phyloP scores from a whole-genome alignment of 2,329 filamentous ascomycete species.

The Scedosporium apiospermum region DNA sequence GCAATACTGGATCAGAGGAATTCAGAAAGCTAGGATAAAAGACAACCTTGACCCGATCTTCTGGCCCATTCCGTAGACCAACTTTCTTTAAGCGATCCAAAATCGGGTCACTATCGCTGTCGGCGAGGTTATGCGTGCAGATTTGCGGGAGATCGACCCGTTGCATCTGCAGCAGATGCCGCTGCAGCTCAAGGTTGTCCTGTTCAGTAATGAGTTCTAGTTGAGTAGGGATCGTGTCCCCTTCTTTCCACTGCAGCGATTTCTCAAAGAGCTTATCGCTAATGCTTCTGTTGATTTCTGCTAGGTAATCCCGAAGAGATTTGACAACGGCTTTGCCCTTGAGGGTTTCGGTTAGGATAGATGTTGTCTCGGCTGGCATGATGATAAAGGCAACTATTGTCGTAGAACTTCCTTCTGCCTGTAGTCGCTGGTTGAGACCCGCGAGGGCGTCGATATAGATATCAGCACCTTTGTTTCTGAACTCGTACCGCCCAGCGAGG shows the following conservation, averaged over 20 bases:
- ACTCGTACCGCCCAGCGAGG: slow-evolving; percentile 94
- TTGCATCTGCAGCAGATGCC: slow-evolving; percentile 95
- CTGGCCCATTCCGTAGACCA: slow-evolving; percentile 92
- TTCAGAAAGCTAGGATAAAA: slow-evolving; percentile 98
- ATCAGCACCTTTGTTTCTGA: slow-evolving; percentile 95
- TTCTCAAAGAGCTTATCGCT: slow-evolving; percentile 92
- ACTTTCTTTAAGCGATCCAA: slow-evolving; percentile 93
- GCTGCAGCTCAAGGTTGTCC: slow-evolving; percentile 85
- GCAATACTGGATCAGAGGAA: slow-evolving; percentile 88
- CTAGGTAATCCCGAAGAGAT: slow-evolving; percentile 83
- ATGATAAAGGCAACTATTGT: slow-evolving; percentile 87
- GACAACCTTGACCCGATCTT: slow-evolving; percentile 91
- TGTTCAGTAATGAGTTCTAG: slow-evolving; percentile 90
- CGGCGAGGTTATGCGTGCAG: slow-evolving; percentile 98
- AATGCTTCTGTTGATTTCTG: slow-evolving; percentile 85
- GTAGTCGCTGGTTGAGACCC: slow-evolving; percentile 86
- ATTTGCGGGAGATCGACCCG: slow-evolving; percentile 82
- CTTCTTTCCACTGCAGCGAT: slow-evolving; percentile 90
- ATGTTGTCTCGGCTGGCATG: slow-evolving; percentile 94
- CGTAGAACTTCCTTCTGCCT: slow-evolving; percentile 45
- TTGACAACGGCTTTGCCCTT: slow-evolving; percentile 98
- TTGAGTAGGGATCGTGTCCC: slow-evolving; percentile 86
- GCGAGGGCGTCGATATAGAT: slow-evolving; percentile 99
- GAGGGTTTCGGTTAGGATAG: slow-evolving; percentile 86
- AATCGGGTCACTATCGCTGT: slow-evolving; percentile 86